Evolutionary conservation across 192 early-diverging fungal species (phyloP).

Genomic region (Helicostylum pulchrum): DNA sequence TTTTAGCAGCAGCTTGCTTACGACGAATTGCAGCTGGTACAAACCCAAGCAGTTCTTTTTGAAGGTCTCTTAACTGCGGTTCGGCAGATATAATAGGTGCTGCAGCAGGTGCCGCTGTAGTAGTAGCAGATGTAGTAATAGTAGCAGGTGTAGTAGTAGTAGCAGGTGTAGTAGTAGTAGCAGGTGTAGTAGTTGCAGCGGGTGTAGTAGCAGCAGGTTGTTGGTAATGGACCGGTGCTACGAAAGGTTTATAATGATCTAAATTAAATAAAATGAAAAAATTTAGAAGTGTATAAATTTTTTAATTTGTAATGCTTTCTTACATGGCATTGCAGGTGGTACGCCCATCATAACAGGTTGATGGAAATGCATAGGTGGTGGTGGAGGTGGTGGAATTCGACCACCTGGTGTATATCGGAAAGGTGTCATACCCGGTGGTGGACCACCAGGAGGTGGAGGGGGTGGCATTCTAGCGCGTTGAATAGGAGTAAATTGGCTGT

Average conservation of each 20-base stretch:
- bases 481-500: conserved; percentile 22
- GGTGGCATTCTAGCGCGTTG: conserved; percentile 12
- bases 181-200: not conserved
- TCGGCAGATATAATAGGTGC: conserved; percentile 68
- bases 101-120: conserved; percentile 4
- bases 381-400: conserved; percentile 19
- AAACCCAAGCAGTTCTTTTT: conserved; percentile 72
- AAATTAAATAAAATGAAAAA: not conserved
- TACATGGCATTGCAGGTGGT: not conserved
- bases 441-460: conserved; percentile 15
- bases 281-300: too few relatives aligned
- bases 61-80: conserved; percentile 75
- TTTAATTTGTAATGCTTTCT: not conserved
- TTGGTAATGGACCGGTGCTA: conserved; percentile 1
- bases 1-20: conserved; percentile 42
- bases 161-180: conserved; percentile 34
- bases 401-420: not conserved
- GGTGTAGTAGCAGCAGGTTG: not conserved
- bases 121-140: not conserved
- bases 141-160: conserved; percentile 64
- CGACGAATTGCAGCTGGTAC: conserved; percentile 63
- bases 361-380: conserved; percentile 9
- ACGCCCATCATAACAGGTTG: not conserved
- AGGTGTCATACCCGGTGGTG: not conserved
- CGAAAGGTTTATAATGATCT: not conserved